Base-by-base conservation (phyloP, 768 basidiomycete genomes). In the Pilatotrama ljubarskyi region DNA sequence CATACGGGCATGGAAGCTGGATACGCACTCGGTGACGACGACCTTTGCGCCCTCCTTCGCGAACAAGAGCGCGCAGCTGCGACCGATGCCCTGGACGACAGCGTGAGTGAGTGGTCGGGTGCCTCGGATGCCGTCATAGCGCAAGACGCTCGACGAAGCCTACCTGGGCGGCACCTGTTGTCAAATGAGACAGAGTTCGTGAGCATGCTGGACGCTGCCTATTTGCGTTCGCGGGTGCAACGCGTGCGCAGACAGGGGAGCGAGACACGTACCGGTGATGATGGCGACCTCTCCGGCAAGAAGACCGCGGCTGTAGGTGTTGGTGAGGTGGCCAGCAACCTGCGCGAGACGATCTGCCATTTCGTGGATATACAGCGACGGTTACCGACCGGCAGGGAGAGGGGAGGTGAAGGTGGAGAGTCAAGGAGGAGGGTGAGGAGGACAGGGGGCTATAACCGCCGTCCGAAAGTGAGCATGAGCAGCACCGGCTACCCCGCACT, bases 21-120 rank as follows among this genome's bases (percentile, higher is more conserved):
- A 9, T n/a, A 64, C 78, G 70, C 54, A 92, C 87, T 94, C 92
- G 80, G 86, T 85, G 51, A 88, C 86, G 64, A 94, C 90, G 51
- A 94, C 85, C 70, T 89, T 93, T 15, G 92, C 91, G 17, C 92
- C 92, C 70, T 94, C 92, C 62, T 85, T 85, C 5, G 91, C 88
- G 66, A 92, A 93, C 41, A 91, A 78, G 32, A 93, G 74, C 1
- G 92, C 92, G 38, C 82, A 79, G 29, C 86, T 84, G 46, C 81
- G 81, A 3, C 92, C 92, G 58, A 94, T 94, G 63, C 91, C 92
- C 85, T 93, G 65, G 14, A 24, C 41, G 29, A 32, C 32, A 57
- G 24, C 37, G 25, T 55, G 32, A 46, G 35, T 43, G 51, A 4
- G 49, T 8, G 37, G 8, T 41, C 44, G 51, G 10, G 51, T 41